Conservation (phyloP, 2,329 filamentous ascomycete genomes). For the Paramyrothecium roridum region DNA sequence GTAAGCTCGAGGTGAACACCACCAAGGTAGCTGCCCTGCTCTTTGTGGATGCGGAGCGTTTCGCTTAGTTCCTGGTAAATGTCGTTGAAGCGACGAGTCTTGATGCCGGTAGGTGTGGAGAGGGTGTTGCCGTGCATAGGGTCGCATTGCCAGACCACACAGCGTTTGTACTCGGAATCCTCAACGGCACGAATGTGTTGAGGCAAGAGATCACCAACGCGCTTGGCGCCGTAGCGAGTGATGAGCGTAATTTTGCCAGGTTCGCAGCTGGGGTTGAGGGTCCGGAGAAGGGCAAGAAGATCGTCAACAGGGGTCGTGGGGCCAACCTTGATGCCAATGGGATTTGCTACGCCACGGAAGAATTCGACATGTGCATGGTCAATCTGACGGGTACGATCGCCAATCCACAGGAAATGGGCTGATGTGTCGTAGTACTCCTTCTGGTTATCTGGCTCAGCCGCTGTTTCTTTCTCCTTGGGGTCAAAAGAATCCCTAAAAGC, state of each 20-base stretch:
- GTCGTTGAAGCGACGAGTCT: constrained; percentile 87
- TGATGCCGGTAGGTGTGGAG: constrained; percentile 72
- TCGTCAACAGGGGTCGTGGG: constrained; percentile 77
- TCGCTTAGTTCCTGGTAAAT: constrained; percentile 85
- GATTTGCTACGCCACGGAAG: constrained; percentile 94
- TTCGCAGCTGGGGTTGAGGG: constrained; percentile 79
- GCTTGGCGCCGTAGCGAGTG: constrained; percentile 83
- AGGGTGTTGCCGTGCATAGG: constrained; percentile 91
- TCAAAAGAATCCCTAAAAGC: constrained; percentile 27
- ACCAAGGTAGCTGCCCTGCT: constrained; percentile 81
- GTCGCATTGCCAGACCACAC: constrained; percentile 95
- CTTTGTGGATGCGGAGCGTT: constrained; percentile 79
- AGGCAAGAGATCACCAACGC: constrained; percentile 73
- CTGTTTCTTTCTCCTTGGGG: constrained; percentile 42
- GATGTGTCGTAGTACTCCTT: constrained; percentile 89
- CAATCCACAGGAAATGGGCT: constrained; percentile 97
- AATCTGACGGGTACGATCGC: constrained; percentile 90
- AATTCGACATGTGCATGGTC: constrained; percentile 95
- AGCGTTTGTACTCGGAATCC: constrained; percentile 62
- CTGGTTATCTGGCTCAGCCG: constrained; percentile 22
- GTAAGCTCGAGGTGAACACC: constrained; percentile 95
- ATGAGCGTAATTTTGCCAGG: constrained; percentile 94
- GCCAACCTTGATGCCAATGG: constrained; percentile 93
- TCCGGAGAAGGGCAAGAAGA: constrained; percentile 74
- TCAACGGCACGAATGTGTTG: constrained; percentile 87